Base-by-base conservation (phyloP, 495 filamentous ascomycete genomes). In the Aspergillus hancockii region DNA sequence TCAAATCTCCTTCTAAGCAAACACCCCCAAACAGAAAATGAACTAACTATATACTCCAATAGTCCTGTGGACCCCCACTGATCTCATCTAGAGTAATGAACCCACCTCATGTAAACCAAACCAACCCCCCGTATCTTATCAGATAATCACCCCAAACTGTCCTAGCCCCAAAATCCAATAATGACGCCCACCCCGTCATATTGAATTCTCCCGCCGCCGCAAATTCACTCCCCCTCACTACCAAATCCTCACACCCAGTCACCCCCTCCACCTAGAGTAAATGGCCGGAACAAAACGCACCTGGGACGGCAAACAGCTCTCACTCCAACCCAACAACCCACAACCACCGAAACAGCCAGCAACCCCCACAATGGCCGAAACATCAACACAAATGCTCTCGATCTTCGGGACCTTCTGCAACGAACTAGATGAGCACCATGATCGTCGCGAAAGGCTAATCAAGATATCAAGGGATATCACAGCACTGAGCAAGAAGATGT, bases 401-500 rank as follows among this genome's bases (percentile, higher is more conserved):
- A 91, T 97, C 81, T 98, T 98, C 64, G 88, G 90, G 68, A 72
- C 64, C 31, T 93, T 98, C 67, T 88, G 93, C 58, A 76, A 87
- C 58, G 93, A 97, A 72, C 81, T 98, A 8, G 95, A 98, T 67
- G 86, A 92, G 72, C 93, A 98, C 68, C 90, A 98, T 62, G 95
- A 97, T 74, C 86, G 93, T 13, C 85, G 94, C 36, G 92, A 96
- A 73, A 83, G 89, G 25, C 83, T 97, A 55, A 90, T 93, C 59
- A 98, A 97, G 75, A 85, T 85, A 2, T 92, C 89, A 14, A 79
- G 93, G 41, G 94, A 98, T 75, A 88, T 98, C 60, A 98, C 95
- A 8, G 92, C 90, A 0, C 70, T 90, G 41, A 96, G 92, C 75
- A 98, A 98, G 81, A 98, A 98, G 79, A 95, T 97, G 94, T 96